A percentile compares a stretch with the other conserved stretches of the same genome.
Evolutionary conservation across 2,329 filamentous ascomycete species (phyloP).

Genomic region (Xylaria sp.): DNA sequence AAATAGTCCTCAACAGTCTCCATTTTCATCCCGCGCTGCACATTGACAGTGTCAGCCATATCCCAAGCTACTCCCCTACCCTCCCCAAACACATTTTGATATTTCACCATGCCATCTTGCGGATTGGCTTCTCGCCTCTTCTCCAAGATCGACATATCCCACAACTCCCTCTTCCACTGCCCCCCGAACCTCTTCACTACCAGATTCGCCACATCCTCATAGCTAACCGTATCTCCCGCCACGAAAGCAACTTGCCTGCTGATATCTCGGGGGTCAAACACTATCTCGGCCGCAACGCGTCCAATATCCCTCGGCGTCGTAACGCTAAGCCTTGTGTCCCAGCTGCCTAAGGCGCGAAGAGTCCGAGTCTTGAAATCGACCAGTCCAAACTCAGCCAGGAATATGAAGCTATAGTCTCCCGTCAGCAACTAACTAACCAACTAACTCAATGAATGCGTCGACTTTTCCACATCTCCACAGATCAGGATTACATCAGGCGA

Average conservation of each 20-base stretch:
- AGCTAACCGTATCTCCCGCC: slow-evolving; percentile 66
- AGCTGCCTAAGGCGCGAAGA: slow-evolving; percentile 67
- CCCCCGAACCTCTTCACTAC: slow-evolving; percentile 56
- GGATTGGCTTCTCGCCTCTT: slow-evolving; percentile 55
- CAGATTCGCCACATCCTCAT: slow-evolving; percentile 58
- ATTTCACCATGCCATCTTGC: slow-evolving; percentile 60
- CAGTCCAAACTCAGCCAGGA: slow-evolving; percentile 70
- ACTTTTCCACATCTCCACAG: neutral
- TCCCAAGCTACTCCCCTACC: slow-evolving; percentile 65
- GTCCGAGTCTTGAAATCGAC: slow-evolving; percentile 59
- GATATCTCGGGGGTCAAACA: slow-evolving; percentile 54
- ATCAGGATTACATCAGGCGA: too few relatives aligned
- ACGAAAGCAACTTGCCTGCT: slow-evolving; percentile 57
- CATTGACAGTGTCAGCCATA: slow-evolving; percentile 59
- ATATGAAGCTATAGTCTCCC: slow-evolving; percentile 68
- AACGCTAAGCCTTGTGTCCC: slow-evolving; percentile 70
- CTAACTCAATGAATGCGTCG: neutral
- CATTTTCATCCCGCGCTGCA: slow-evolving; percentile 53
- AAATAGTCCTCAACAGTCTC: slow-evolving; percentile 53
- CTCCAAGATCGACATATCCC: slow-evolving; percentile 55
- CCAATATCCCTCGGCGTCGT: slow-evolving; percentile 74
- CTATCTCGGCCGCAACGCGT: slow-evolving; percentile 64
- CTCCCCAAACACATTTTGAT: slow-evolving; percentile 63
- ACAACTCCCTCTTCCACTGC: slow-evolving; percentile 55
- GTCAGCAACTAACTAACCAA: neutral